Conservation (phyloP, 1,284 basidiomycete genomes). For the Apiotrichum gracile region DNA sequence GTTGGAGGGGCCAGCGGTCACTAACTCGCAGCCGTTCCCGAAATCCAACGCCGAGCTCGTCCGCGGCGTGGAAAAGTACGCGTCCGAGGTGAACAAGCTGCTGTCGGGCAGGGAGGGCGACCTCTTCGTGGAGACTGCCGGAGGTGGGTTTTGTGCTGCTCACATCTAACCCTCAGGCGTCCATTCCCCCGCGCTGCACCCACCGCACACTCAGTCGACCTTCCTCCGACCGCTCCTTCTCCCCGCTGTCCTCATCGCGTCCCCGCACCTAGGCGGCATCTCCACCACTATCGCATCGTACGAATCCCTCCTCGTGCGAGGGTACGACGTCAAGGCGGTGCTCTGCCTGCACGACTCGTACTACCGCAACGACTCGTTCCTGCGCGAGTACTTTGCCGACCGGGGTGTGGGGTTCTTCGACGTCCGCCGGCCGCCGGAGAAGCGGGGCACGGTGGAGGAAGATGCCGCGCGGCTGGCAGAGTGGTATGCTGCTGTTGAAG, state of each 20-base stretch:
- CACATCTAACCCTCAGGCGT: slow-evolving; percentile 58
- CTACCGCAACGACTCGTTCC: slow-evolving; percentile 80
- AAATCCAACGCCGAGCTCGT: slow-evolving; percentile 60
- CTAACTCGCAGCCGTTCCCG: slow-evolving; percentile 27
- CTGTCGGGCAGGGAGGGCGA: slow-evolving; percentile 47
- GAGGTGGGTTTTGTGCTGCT: slow-evolving; percentile 57
- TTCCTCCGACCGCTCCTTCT: slow-evolving; percentile 77
- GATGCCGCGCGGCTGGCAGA: slow-evolving; percentile 58
- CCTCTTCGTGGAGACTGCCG: slow-evolving; percentile 89
- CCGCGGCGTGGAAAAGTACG: slow-evolving; percentile 60
- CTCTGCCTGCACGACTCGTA: slow-evolving; percentile 81
- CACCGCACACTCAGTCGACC: slow-evolving; percentile 79
- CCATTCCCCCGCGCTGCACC: slow-evolving; percentile 76
- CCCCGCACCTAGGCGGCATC: slow-evolving; percentile 86
- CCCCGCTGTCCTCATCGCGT: slow-evolving; percentile 81
- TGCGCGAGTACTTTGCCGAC: slow-evolving; percentile 70
- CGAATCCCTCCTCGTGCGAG: slow-evolving; percentile 82
- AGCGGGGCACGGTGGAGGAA: slow-evolving; percentile 54
- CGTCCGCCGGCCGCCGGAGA: slow-evolving; percentile 36
- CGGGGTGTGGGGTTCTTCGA: slow-evolving; percentile 46
- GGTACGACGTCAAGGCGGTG: slow-evolving; percentile 83
- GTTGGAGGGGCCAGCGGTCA: neutral
- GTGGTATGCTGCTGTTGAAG: slow-evolving; percentile 59
- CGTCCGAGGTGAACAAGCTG: slow-evolving; percentile 52
- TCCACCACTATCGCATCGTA: slow-evolving; percentile 90